Evolutionary conservation across 139 green algal genomes (phyloP).

Genomic region (Parachlorella kessleri): DNA sequence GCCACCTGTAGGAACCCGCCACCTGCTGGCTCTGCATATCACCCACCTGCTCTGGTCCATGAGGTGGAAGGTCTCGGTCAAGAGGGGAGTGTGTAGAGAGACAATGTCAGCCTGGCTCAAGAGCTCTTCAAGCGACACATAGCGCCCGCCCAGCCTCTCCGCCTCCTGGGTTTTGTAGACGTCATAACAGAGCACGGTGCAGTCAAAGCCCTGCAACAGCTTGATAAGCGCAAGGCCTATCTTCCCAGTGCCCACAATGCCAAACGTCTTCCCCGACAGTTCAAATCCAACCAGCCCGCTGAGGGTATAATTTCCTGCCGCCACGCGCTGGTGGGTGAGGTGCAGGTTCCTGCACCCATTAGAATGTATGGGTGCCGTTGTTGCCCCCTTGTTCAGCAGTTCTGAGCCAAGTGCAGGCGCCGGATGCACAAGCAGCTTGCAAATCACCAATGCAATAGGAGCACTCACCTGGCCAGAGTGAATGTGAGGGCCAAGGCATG

Average conservation of each 20-base stretch:
- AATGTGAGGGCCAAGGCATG: conserved; percentile 74
- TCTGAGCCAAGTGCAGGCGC: too few species aligned
- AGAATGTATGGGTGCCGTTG: too few species aligned
- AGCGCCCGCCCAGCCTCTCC: background rate
- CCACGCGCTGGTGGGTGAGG: conserved; percentile 42
- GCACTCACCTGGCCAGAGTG: conserved; percentile 65
- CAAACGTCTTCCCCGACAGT: conserved; percentile 68
- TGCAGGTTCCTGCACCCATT: conserved; percentile 68
- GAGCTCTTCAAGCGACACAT: background rate
- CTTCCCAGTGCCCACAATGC: conserved; percentile 80
- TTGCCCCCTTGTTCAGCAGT: too few species aligned
- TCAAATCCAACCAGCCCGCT: conserved; percentile 75
- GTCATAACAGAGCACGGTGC: background rate
- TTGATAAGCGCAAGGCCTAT: conserved; percentile 66
- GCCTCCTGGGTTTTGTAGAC: background rate
- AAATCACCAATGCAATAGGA: too few species aligned
- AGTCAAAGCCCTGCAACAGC: conserved; percentile 7
- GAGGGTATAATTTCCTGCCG: conserved; percentile 75
- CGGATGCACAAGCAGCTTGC: too few species aligned
- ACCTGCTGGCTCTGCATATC: too few species aligned
- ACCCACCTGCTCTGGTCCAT: conserved; percentile 53
- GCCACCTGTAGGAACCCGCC: too few species aligned
- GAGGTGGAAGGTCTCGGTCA: conserved; percentile 66
- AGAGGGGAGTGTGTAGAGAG: conserved; percentile 48
- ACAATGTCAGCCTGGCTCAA: conserved; percentile 14